phyloP scores from a whole-genome alignment of 2,329 filamentous ascomycete species.

The Leptographium wingfieldii region DNA sequence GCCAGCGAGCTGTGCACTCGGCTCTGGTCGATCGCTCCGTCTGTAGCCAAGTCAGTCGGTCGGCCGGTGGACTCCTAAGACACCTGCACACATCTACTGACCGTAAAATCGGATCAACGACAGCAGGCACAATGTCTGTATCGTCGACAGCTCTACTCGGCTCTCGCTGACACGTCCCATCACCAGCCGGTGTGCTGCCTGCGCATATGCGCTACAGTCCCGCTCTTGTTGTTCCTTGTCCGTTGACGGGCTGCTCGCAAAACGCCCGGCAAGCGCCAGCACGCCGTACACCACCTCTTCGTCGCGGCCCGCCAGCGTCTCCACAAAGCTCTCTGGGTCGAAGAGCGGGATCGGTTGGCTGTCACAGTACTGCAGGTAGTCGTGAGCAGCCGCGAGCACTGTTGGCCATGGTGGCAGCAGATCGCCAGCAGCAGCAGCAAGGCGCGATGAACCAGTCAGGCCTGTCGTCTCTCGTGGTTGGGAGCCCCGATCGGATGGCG shows the following conservation, averaged over 20 bases:
- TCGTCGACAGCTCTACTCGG: constrained; percentile 4
- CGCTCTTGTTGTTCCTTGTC: not conserved
- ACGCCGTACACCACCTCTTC: not conserved
- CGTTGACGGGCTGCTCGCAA: not conserved
- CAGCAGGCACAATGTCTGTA: constrained; percentile 3
- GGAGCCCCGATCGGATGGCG: not conserved
- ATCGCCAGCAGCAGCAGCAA: not conserved
- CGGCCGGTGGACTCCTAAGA: too few species aligned
- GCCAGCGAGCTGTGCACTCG: constrained; percentile 3
- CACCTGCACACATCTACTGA: not conserved
- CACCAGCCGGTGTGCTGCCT: not conserved
- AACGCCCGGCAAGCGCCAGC: not conserved
- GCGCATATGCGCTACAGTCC: not conserved
- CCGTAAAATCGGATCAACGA: not conserved
- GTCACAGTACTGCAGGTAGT: constrained; percentile 2
- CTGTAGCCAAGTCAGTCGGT: not conserved
- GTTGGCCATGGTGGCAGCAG: not conserved
- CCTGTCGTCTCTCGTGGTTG: not conserved
- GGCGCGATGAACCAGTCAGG: not conserved
- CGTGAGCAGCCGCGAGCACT: not conserved
- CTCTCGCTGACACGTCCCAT: constrained; percentile 1
- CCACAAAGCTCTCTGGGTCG: not conserved
- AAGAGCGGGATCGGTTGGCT: constrained; percentile 1
- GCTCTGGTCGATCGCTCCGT: not conserved
- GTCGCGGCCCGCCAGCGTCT: not conserved